Evolutionary conservation across 2,329 filamentous ascomycete species (phyloP), one percentile per base, ranked within the genome.

Genomic region (Basipetospora chlamydospora): DNA sequence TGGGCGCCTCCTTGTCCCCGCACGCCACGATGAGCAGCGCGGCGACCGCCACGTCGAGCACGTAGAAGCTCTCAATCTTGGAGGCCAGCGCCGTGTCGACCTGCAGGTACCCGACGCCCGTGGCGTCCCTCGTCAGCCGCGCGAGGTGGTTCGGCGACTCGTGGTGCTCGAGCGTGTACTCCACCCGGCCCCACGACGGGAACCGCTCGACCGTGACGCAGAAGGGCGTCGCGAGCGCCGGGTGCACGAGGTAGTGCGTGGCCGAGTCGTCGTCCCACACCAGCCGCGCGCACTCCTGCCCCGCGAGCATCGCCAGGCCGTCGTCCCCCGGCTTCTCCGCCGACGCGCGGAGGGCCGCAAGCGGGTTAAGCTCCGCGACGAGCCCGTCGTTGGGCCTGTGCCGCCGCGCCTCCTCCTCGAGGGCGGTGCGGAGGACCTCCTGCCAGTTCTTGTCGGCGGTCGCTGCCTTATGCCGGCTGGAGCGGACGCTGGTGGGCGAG

Each of bases 281-380:
- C 2, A 87, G 67, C 3, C 76, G 67, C 17, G 74, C 80, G 45
- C 73, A 76, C 55, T 85, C 79, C 22, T 70, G 66, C 50, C 80
- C 73, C 1, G 79, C 79, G 23, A 76, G 70, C 40, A 65, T 63
- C 4, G 76, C 63, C 8, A 77, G 67, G 0, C 67, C 61, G 2
- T 67, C 61, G 17, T 37, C 39, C 45, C 44, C 39, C 21, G 76
- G 58, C 18, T 67, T 64, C 40, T 78, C 73, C 2, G 76, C 59
- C 2, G 73, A 77, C 52, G 76, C 66, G 30, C 68, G 71, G 0
- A 76, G 70, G 10, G 77, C 76, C 0, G 75, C 71, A 2, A 62
- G 58, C 2, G 81, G 80, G 56, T 82, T 81, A 11, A 82, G 65
- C 1, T 77, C 61, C 2, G 80, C 78, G 5, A 86, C 67, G 0